phyloP scores from a whole-genome alignment of 2,329 filamentous ascomycete species.

The Paraphaeosphaeria sporulosa region DNA sequence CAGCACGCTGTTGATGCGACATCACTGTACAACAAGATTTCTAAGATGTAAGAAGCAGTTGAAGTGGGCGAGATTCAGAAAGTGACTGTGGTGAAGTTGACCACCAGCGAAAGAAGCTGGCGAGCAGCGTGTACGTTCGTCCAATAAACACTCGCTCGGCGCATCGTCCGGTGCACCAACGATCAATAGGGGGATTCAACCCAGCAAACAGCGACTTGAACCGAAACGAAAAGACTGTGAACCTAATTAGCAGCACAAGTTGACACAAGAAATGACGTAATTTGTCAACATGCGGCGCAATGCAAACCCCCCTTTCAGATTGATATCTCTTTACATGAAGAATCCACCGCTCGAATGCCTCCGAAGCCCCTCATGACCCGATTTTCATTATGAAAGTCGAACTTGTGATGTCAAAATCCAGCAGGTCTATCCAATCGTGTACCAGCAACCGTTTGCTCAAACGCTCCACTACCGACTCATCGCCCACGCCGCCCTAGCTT shows the following conservation, averaged over 20 bases:
- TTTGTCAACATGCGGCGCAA: background rate
- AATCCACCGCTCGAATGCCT: background rate
- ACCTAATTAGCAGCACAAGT: background rate
- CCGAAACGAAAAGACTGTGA: background rate
- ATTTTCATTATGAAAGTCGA: background rate
- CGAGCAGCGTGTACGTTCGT: background rate
- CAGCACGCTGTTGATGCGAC: background rate
- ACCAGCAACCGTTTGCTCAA: background rate
- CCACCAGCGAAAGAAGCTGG: background rate
- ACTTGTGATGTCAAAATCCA: background rate
- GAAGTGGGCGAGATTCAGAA: background rate
- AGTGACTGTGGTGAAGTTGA: background rate
- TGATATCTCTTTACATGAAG: background rate
- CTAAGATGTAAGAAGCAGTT: background rate
- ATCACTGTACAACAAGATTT: background rate
- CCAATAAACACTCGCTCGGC: background rate
- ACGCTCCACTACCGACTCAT: constrained; percentile 18
- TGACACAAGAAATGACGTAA: background rate
- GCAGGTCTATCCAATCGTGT: background rate
- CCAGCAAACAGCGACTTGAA: background rate
- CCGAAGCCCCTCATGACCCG: background rate
- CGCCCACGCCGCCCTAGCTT: constrained; percentile 28
- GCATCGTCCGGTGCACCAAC: no score
- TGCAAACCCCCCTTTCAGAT: background rate
- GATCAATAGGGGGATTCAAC: background rate